Evolutionary conservation across 306 rosid species (phyloP).

Genomic region (Herpetospermum pedunculosum): DNA sequence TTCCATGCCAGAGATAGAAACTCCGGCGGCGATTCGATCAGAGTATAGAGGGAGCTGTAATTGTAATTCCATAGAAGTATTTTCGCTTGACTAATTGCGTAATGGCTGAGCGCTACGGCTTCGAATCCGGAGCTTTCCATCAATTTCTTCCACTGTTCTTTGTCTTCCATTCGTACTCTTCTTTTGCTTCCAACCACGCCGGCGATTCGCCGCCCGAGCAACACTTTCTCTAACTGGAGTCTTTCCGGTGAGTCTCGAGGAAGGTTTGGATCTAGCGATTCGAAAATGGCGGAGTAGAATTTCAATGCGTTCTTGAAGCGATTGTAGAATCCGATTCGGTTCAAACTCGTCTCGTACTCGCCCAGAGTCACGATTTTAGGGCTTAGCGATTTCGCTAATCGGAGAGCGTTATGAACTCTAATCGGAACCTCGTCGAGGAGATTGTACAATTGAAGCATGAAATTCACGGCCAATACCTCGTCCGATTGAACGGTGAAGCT

Average conservation of each 20-base stretch:
- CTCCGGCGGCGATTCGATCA: constrained; percentile 61
- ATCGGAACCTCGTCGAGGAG: constrained; percentile 52
- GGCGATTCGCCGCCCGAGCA: constrained; percentile 61
- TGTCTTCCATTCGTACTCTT: constrained; percentile 65
- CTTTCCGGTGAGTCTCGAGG: constrained; percentile 57
- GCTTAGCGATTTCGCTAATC: constrained; percentile 57
- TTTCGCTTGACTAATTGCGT: constrained; percentile 79
- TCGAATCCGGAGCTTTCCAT: constrained; percentile 75
- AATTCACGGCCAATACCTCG: constrained; percentile 72
- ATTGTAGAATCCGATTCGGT: constrained; percentile 35
- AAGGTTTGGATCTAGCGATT: constrained; percentile 71
- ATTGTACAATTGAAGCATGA: constrained; percentile 83
- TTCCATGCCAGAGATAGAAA: constrained; percentile 91
- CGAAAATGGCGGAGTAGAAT: constrained; percentile 66
- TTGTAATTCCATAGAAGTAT: constrained; percentile 81
- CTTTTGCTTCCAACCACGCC: constrained; percentile 36
- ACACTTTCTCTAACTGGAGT: constrained; percentile 48
- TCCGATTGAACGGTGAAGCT: constrained; percentile 49
- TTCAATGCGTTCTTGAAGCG: constrained; percentile 63
- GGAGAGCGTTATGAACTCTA: constrained; percentile 46
- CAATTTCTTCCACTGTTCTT: constrained; percentile 56
- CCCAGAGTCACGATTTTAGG: constrained; percentile 76
- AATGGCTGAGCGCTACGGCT: constrained; percentile 59
- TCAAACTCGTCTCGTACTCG: constrained; percentile 68
- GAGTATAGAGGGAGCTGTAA: constrained; percentile 44